A percentile compares a stretch with the other conserved stretches of the same genome.
phyloP scores from a whole-genome alignment of 2,329 filamentous ascomycete genomes.

The Diaporthe ilicicola region DNA sequence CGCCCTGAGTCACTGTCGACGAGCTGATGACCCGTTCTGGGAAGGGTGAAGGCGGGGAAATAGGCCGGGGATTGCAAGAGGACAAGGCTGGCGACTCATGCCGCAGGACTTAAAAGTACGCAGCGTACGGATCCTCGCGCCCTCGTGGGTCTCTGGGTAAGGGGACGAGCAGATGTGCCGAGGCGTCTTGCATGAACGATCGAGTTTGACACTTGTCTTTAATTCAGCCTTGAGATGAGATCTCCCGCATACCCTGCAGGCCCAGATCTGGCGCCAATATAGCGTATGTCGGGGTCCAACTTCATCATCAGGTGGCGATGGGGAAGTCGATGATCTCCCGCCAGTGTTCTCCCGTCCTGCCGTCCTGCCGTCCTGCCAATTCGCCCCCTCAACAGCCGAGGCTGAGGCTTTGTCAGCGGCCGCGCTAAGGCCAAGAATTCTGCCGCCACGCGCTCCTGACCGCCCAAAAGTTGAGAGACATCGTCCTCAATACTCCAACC shows the following conservation, averaged over 20 bases:
- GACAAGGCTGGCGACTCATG: slow-evolving; percentile 33
- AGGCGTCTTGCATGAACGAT: slow-evolving; percentile 24
- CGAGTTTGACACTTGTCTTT: slow-evolving; percentile 24
- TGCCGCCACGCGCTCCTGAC: slow-evolving; percentile 11
- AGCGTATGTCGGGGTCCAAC: slow-evolving; percentile 18
- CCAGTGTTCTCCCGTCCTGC: background rate
- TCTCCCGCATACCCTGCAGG: slow-evolving; percentile 22
- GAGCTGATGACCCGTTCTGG: slow-evolving; percentile 28
- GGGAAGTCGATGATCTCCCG: slow-evolving; percentile 12
- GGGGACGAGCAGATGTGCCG: slow-evolving; percentile 25
- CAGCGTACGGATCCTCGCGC: slow-evolving; percentile 25
- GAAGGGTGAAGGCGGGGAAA: slow-evolving; percentile 28
- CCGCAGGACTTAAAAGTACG: slow-evolving; percentile 27
- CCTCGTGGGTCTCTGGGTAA: slow-evolving; percentile 34
- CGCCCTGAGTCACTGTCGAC: slow-evolving; percentile 26
- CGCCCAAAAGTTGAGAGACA: slow-evolving; percentile 28
- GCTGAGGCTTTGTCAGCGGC: slow-evolving; percentile 24
- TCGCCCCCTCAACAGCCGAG: slow-evolving; percentile 16
- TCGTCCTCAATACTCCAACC: background rate
- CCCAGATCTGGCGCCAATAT: slow-evolving; percentile 27
- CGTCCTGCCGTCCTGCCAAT: background rate
- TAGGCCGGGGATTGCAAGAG: slow-evolving; percentile 30
- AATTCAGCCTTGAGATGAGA: slow-evolving; percentile 26
- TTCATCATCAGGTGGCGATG: background rate
- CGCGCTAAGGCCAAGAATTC: background rate